Conservation (phyloP, 768 basidiomycete species). For the Lactarius akahatsu region DNA sequence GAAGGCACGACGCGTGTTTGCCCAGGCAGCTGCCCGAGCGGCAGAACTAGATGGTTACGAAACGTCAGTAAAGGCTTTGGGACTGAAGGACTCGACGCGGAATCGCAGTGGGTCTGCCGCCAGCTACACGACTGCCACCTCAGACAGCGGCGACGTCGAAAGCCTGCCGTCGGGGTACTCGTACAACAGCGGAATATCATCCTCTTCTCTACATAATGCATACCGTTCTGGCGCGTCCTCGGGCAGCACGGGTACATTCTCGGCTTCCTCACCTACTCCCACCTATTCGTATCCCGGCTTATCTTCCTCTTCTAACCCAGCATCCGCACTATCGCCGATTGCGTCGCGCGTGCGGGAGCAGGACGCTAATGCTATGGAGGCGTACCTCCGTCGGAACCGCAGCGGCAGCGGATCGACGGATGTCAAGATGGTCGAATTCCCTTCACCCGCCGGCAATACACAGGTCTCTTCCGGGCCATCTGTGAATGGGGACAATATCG, state of each 20-base stretch:
- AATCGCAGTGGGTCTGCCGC: slow-evolving; percentile 31
- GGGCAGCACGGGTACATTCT: slow-evolving; percentile 44
- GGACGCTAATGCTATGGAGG: slow-evolving; percentile 86
- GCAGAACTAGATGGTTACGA: slow-evolving; percentile 52
- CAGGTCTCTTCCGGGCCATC: slow-evolving; percentile 47
- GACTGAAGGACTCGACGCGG: slow-evolving; percentile 40
- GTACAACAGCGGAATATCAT: slow-evolving; percentile 32
- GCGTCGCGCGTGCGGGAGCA: slow-evolving; percentile 78
- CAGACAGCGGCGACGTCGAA: slow-evolving; percentile 29
- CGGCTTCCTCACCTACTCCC: slow-evolving; percentile 39
- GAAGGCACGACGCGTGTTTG: slow-evolving; percentile 69
- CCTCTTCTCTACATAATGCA: slow-evolving; percentile 33
- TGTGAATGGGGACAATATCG: slow-evolving; percentile 55
- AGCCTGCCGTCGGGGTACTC: slow-evolving; percentile 29
- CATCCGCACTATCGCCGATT: slow-evolving; percentile 68
- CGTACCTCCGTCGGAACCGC: slow-evolving; percentile 77
- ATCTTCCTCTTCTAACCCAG: slow-evolving; percentile 35
- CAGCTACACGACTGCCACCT: slow-evolving; percentile 36
- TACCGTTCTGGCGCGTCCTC: slow-evolving; percentile 57
- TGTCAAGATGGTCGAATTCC: slow-evolving; percentile 59
- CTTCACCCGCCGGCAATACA: slow-evolving; percentile 31
- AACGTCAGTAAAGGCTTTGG: slow-evolving; percentile 47
- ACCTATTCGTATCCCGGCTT: slow-evolving; percentile 39
- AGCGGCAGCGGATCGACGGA: slow-evolving; percentile 81
- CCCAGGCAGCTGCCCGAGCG: slow-evolving; percentile 68